Evolutionary conservation across 176 grass and related monocot species (phyloP).

Genomic region (Lolium rigidum): DNA sequence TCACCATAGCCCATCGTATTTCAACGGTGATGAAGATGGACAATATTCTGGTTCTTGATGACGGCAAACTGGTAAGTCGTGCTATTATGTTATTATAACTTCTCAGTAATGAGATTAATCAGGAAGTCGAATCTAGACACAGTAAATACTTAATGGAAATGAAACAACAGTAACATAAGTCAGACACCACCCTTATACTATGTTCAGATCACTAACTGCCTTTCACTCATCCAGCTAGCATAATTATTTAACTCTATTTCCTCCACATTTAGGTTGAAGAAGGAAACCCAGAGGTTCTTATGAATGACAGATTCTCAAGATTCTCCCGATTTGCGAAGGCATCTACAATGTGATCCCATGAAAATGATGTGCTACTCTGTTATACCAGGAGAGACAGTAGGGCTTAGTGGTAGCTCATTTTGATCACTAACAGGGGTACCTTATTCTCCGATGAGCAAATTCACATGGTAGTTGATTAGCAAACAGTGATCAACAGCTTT

Average conservation of each 20-base stretch:
- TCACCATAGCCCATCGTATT: conserved; percentile 93
- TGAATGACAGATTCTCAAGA: conserved; percentile 59
- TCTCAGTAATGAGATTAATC: not conserved
- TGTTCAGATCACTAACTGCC: not conserved
- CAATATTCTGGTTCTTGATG: conserved; percentile 78
- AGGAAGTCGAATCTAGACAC: not conserved
- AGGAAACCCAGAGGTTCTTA: conserved; percentile 69
- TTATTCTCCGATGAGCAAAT: not conserved
- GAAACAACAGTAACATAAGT: not conserved
- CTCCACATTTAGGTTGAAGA: conserved; percentile 76
- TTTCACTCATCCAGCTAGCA: not conserved
- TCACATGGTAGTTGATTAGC: too few relatives aligned
- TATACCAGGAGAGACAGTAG: not conserved
- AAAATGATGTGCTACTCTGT: not conserved
- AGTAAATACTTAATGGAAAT: not conserved
- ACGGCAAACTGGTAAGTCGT: conserved; percentile 70
- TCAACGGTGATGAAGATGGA: conserved; percentile 93
- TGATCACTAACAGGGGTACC: not conserved
- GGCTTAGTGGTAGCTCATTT: not conserved
- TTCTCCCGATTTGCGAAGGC: conserved; percentile 80
- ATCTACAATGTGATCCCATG: conserved; percentile 63
- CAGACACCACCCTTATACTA: not conserved
- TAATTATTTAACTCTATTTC: not conserved
- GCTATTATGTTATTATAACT: not conserved
- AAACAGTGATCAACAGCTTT: not conserved